Conservation (phyloP, 805 yeast species). For the Maudiozyma pseudohumilis region DNA sequence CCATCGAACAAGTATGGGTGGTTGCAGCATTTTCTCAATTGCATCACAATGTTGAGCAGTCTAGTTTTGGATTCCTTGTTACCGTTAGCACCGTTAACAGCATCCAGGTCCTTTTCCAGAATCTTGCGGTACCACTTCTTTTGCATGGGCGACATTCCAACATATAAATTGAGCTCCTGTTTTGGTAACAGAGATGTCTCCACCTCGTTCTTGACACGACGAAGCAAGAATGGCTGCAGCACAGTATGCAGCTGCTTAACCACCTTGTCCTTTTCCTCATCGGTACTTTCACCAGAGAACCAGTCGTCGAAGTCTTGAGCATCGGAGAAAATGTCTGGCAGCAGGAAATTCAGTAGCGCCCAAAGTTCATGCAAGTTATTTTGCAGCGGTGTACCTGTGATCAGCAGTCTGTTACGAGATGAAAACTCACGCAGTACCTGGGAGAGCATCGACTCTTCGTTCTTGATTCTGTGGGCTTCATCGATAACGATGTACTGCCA, state of each 20-base stretch:
- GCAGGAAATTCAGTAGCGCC: constrained; percentile 66
- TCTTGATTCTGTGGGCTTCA: constrained; percentile 74
- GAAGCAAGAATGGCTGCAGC: constrained; percentile 60
- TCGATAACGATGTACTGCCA: constrained; percentile 76
- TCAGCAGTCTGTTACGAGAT: constrained; percentile 57
- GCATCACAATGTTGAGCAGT: constrained; percentile 73
- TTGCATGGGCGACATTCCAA: constrained; percentile 74
- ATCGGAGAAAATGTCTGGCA: constrained; percentile 73
- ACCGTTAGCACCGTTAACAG: constrained; percentile 74
- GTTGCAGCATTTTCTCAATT: constrained; percentile 73
- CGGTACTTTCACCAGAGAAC: constrained; percentile 42
- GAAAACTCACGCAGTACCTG: constrained; percentile 68
- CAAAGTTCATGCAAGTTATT: constrained; percentile 72
- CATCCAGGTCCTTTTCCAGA: constrained; percentile 72
- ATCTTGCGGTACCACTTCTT: constrained; percentile 67
- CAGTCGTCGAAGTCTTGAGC: constrained; percentile 66
- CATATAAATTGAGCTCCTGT: constrained; percentile 61
- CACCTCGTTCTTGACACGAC: constrained; percentile 75
- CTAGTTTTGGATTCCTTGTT: constrained; percentile 69
- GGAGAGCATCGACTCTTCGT: constrained; percentile 61
- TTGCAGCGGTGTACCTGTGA: constrained; percentile 78
- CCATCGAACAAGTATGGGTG: constrained; percentile 82
- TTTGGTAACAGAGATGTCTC: constrained; percentile 70
- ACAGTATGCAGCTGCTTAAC: constrained; percentile 68
- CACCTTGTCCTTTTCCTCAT: constrained; percentile 39